These are phyloP conservation scores for Dictyostelium citrinum DNA, from an alignment of 78 protist species.

Conservation along the genomic window DNA sequence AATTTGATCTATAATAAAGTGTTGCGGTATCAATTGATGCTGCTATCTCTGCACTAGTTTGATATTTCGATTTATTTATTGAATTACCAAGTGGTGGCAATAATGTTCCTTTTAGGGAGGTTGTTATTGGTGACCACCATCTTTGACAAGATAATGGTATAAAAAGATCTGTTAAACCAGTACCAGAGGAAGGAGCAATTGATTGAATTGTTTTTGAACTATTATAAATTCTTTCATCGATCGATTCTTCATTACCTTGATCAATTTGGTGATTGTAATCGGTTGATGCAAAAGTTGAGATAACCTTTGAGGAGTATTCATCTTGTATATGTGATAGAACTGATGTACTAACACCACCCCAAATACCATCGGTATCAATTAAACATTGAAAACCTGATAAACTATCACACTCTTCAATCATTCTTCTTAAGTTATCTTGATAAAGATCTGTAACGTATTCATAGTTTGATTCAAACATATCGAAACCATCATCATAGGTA, in stretches of 20 bases:
- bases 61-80: neutral
- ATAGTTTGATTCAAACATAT: neutral
- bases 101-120: neutral
- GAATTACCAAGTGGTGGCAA: neutral
- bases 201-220: neutral
- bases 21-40: slow-evolving; percentile 38
- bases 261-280: neutral
- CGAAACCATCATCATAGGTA: slow-evolving; percentile 23
- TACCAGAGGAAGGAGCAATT: neutral
- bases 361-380: slow-evolving; percentile 30
- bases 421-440: slow-evolving; percentile 41
- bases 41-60: slow-evolving; percentile 40
- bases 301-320: slow-evolving; percentile 22
- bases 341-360: slow-evolving; percentile 53
- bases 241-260: neutral
- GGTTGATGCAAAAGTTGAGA: neutral
- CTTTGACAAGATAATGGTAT: slow-evolving; percentile 39
- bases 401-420: slow-evolving; percentile 54
- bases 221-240: slow-evolving; percentile 13
- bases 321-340: slow-evolving; percentile 5
- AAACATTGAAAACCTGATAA: slow-evolving; percentile 38
- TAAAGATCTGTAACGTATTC: neutral
- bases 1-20: slow-evolving; percentile 46
- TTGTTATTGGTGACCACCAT: neutral
- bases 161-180: neutral